Evolutionary conservation across 2,329 filamentous ascomycete species (phyloP).

Genomic region (Paracoccidioides brasiliensis): DNA sequence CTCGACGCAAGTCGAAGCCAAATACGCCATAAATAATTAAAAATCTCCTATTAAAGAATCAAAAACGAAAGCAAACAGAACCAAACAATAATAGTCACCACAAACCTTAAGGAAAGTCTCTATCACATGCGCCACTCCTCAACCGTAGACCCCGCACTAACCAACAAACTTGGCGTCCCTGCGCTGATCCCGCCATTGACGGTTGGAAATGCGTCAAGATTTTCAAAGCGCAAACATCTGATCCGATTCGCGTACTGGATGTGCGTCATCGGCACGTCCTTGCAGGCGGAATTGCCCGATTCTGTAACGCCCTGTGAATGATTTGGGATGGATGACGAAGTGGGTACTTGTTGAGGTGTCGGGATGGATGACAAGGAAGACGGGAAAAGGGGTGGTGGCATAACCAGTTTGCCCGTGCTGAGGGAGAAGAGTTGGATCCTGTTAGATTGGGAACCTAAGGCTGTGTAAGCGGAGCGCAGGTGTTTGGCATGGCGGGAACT

Average conservation of each 20-base stretch:
- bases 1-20: neutral
- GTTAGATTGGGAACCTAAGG: conserved; percentile 2
- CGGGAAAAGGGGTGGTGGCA: neutral
- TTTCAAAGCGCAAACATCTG: conserved; percentile 23
- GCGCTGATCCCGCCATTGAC: conserved; percentile 12
- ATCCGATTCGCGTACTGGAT: conserved; percentile 17
- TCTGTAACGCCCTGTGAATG: too few species aligned
- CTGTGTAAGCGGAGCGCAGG: neutral
- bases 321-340: neutral
- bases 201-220: neutral
- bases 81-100: too few species aligned
- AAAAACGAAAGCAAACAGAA: too few species aligned
- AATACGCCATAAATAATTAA: neutral
- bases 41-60: too few species aligned
- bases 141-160: conserved; percentile 20
- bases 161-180: conserved; percentile 23
- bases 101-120: neutral
- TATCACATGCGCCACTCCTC: conserved; percentile 21
- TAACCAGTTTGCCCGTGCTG: conserved; percentile 21
- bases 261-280: conserved; percentile 5
- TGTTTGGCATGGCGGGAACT: conserved; percentile 4
- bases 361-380: neutral
- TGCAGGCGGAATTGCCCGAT: neutral
- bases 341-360: neutral
- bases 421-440: conserved; percentile 27